These are phyloP conservation scores for Neodidymelliopsis sp. DNA, from an alignment of 2,329 filamentous ascomycete genomes.

Conservation along the genomic window DNA sequence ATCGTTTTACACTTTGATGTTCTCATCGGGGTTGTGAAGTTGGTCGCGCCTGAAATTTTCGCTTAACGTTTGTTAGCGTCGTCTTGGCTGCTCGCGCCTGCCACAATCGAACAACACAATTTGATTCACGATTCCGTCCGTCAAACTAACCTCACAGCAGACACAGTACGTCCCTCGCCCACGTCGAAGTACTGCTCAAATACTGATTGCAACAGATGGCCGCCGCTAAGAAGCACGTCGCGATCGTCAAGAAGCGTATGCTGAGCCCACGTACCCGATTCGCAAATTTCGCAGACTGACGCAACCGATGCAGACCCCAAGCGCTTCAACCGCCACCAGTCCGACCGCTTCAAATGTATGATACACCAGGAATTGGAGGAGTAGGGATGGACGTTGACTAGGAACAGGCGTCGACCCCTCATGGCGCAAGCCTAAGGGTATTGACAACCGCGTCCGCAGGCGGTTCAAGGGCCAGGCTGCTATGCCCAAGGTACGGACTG, in stretches of 20 bases:
- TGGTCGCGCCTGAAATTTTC: slow-evolving; percentile 19
- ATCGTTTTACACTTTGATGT: too few species aligned
- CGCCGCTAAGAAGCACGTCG: slow-evolving; percentile 98
- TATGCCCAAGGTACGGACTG: slow-evolving; percentile 90
- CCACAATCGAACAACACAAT: slow-evolving; percentile 19
- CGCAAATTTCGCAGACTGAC: slow-evolving; percentile 45
- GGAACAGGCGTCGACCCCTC: slow-evolving; percentile 70
- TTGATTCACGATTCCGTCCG: slow-evolving; percentile 26
- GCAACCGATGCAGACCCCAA: slow-evolving; percentile 73
- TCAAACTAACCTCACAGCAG: slow-evolving; percentile 47
- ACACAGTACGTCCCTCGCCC: slow-evolving; percentile 44
- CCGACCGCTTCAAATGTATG: slow-evolving; percentile 88
- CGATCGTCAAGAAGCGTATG: slow-evolving; percentile 99
- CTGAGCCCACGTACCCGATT: slow-evolving; percentile 47
- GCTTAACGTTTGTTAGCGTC: slow-evolving; percentile 37
- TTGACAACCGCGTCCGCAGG: slow-evolving; percentile 96
- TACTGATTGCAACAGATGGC: slow-evolving; percentile 74
- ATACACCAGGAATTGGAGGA: slow-evolving; percentile 19
- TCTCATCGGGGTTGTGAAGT: slow-evolving; percentile 7
- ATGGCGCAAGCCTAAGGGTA: slow-evolving; percentile 99
- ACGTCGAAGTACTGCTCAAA: slow-evolving; percentile 9
- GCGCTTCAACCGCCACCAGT: slow-evolving; percentile 97
- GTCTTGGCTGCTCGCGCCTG: slow-evolving; percentile 30
- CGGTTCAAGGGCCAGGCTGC: slow-evolving; percentile 94
- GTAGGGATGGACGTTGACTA: slow-evolving; percentile 35